A percentile compares a stretch with the other conserved stretches of the same genome.
phyloP scores from a whole-genome alignment of 345 rosid species.

The Fremontodendron californicum region DNA sequence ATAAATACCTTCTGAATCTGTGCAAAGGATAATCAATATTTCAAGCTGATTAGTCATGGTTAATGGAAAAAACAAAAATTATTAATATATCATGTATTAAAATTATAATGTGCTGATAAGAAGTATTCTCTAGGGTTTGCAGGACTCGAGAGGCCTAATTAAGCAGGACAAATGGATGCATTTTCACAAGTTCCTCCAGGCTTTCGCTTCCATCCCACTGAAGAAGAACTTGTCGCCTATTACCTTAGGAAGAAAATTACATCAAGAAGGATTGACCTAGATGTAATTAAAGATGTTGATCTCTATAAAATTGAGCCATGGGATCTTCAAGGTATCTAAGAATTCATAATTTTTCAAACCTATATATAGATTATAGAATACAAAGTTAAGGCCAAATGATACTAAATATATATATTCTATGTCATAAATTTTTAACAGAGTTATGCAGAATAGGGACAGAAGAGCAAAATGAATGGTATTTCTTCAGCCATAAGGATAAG shows the following conservation, averaged over 20 bases:
- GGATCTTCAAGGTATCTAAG: slow-evolving; percentile 67
- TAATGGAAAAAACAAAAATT: not conserved
- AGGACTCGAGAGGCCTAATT: slow-evolving; percentile 12
- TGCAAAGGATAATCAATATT: not conserved
- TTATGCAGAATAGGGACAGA: slow-evolving; percentile 77
- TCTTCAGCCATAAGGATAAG: slow-evolving; percentile 94
- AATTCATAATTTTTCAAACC: not conserved
- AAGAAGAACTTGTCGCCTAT: slow-evolving; percentile 75
- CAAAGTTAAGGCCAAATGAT: not conserved
- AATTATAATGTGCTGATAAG: not conserved
- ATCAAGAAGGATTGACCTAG: slow-evolving; percentile 59
- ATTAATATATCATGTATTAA: not conserved
- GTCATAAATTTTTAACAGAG: slow-evolving; percentile 33
- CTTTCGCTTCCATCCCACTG: slow-evolving; percentile 77
- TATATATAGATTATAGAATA: not conserved
- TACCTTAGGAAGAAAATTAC: slow-evolving; percentile 64
- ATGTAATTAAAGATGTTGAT: slow-evolving; percentile 73
- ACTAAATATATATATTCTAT: not conserved
- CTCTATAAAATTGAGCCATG: slow-evolving; percentile 83
- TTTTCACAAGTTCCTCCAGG: slow-evolving; percentile 66
- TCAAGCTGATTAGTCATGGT: not conserved
- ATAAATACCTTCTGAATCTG: not conserved
- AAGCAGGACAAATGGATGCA: slow-evolving; percentile 36
- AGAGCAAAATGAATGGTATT: slow-evolving; percentile 94
- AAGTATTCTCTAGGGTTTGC: slow-evolving; percentile 5